Evolutionary conservation across 169 alveolate species (phyloP), one percentile per base, ranked within the genome.

Genomic region (Cryptosporidium xiaoi): DNA sequence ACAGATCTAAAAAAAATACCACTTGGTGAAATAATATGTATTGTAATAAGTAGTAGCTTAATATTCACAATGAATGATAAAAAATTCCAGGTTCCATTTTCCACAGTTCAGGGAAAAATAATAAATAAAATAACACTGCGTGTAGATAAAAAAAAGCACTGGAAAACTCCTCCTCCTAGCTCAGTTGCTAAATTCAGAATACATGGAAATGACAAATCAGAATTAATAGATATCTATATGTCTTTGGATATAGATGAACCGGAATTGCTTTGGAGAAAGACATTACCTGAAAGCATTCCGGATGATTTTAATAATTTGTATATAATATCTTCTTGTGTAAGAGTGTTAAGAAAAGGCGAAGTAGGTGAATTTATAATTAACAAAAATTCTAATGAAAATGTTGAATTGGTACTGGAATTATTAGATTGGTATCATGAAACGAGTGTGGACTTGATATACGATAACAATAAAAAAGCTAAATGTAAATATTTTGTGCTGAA

Each of bases 121-220:
- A 40, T 77, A 18, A 44, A 16, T 12, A 77, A 77, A 44, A 77
- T 33, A 46, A 29, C 71, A 27, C 6, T 77, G n/a, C 29, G 40
- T 40, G 36, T 60, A 18, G 46, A 77, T 77, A 34, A 48, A 13
- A 20, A 24, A 13, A 29, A 15, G 15, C 64, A 77, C 36, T 77
- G 87, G 87, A 58, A 33, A 40, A 77, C 87, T 4, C 87, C 87
- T 60, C 71, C 87, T 44, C 87, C 87, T 8, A 36, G 34, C 36
- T 44, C 65, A 3, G 87, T 77, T 55, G 87, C 87, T 2, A 77
- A 77, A 31, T 56, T 77, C 6, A 77, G 24, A 27, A 62, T 62
- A 27, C 18, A 20, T 20, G 67, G 13, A 20, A 27, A 33, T 0
- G n/a, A 62, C 15, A 20, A 20, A 34, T 15, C 36, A 24, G 33